Evolutionary conservation across 257 asterid species (phyloP).

Genomic region (Rhazya stricta): DNA sequence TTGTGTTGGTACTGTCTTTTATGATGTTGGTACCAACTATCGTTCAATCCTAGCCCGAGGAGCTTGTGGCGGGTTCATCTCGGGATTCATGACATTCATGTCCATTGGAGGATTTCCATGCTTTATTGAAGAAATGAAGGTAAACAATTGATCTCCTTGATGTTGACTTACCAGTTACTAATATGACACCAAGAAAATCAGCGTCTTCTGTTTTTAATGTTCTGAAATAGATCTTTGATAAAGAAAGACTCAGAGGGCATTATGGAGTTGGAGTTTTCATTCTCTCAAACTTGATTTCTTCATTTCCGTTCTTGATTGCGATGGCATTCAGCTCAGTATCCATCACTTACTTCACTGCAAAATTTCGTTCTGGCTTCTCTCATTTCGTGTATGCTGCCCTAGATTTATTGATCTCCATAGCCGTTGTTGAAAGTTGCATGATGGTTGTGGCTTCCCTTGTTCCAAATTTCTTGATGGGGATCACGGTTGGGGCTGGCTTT

Average conservation of each 20-base stretch:
- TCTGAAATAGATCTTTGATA: conserved; percentile 54
- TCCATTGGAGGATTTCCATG: conserved; percentile 96
- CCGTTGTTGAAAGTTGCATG: conserved; percentile 88
- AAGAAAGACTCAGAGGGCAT: conserved; percentile 69
- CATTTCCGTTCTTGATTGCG: conserved; percentile 63
- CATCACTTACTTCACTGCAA: conserved; percentile 63
- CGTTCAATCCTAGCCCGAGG: conserved; percentile 68
- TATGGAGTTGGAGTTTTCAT: conserved; percentile 77
- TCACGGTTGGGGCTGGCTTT: conserved; percentile 66
- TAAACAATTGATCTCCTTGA: conserved; percentile 2
- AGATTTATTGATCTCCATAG: conserved; percentile 54
- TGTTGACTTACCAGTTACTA: neutral
- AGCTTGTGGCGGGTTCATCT: conserved; percentile 76
- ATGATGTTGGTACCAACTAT: conserved; percentile 51
- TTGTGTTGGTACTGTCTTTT: conserved; percentile 74
- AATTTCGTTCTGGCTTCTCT: conserved; percentile 60
- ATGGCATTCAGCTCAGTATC: conserved; percentile 55
- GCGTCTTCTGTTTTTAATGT: conserved; percentile 2
- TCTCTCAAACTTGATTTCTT: conserved; percentile 69
- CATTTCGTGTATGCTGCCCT: conserved; percentile 49
- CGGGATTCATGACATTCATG: conserved; percentile 95
- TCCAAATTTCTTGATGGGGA: conserved; percentile 88
- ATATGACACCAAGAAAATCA: neutral
- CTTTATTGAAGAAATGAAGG: conserved; percentile 94
- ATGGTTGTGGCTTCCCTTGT: conserved; percentile 86